Conservation (phyloP, 2,329 filamentous ascomycete species). For the Aspergillus felis region DNA sequence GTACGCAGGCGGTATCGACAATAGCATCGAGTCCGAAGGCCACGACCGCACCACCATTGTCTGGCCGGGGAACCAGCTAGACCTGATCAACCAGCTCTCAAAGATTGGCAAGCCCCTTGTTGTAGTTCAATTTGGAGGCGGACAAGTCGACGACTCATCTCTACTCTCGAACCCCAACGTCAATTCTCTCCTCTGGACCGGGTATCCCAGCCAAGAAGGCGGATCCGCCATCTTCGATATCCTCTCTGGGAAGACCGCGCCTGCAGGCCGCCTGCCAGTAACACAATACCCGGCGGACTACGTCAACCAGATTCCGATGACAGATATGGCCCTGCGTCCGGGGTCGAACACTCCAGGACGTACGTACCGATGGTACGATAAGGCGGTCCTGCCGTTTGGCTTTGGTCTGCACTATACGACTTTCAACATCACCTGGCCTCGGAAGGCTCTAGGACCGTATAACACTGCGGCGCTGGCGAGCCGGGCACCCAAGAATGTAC, state of each 20-base stretch:
- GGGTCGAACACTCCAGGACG: constrained; percentile 27
- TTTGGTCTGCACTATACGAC: constrained; percentile 40
- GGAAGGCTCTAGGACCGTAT: background rate
- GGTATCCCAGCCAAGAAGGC: constrained; percentile 38
- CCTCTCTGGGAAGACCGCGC: constrained; percentile 29
- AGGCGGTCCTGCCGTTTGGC: constrained; percentile 34
- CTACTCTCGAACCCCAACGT: constrained; percentile 30
- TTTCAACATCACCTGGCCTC: constrained; percentile 20
- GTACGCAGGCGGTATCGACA: constrained; percentile 32
- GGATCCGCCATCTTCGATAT: constrained; percentile 36
- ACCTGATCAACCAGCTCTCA: constrained; percentile 29
- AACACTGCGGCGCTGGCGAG: background rate
- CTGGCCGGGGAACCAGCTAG: constrained; percentile 34
- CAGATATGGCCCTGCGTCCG: constrained; percentile 33
- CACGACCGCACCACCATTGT: constrained; percentile 31
- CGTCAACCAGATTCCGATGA: constrained; percentile 35
- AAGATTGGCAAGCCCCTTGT: constrained; percentile 30
- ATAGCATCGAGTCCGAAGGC: constrained; percentile 29
- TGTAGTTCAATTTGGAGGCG: constrained; percentile 34
- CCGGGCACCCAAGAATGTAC: background rate
- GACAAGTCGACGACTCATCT: constrained; percentile 34
- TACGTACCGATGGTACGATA: constrained; percentile 39
- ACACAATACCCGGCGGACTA: constrained; percentile 37
- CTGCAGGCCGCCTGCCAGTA: constrained; percentile 35
- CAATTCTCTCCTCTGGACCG: constrained; percentile 35